Evolutionary conservation across 306 rosid species (phyloP).

Genomic region (Quercus robur): DNA sequence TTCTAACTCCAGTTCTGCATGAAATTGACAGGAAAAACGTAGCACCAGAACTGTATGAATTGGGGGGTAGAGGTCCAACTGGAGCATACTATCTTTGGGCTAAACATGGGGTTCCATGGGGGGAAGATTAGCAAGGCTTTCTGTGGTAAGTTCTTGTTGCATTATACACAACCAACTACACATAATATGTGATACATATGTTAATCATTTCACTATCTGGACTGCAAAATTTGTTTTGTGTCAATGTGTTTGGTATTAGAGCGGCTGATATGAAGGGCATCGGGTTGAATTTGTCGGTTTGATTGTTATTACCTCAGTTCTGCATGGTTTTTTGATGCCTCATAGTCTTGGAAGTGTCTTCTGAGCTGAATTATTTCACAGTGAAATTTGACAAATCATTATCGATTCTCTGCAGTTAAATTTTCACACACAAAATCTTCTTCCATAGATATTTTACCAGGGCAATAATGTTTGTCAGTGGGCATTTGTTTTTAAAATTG

Average conservation of each 20-base stretch:
- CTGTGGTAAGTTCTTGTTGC: not conserved
- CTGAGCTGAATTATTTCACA: not conserved
- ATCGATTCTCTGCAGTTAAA: not conserved
- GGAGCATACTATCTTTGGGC: constrained; percentile 95
- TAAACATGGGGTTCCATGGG: constrained; percentile 72
- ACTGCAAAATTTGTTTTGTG: not conserved
- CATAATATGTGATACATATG: not conserved
- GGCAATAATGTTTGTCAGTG: not conserved
- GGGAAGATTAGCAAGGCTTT: constrained; percentile 50
- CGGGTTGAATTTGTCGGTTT: not conserved
- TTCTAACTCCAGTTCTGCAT: constrained; percentile 62
- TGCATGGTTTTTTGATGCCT: too few species aligned
- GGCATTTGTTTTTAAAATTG: not conserved
- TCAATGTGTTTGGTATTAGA: not conserved
- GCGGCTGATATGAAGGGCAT: not conserved
- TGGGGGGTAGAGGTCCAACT: constrained; percentile 83
- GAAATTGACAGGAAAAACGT: constrained; percentile 68
- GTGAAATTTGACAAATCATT: not conserved
- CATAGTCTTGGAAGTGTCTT: not conserved
- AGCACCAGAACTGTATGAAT: constrained; percentile 71
- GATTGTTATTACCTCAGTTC: not conserved
- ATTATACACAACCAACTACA: not conserved
- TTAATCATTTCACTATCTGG: not conserved
- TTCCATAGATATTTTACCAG: not conserved
- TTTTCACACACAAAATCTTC: too few species aligned